Conservation (phyloP, 2,329 filamentous ascomycete species). For the Fusarium protoensiforme region DNA sequence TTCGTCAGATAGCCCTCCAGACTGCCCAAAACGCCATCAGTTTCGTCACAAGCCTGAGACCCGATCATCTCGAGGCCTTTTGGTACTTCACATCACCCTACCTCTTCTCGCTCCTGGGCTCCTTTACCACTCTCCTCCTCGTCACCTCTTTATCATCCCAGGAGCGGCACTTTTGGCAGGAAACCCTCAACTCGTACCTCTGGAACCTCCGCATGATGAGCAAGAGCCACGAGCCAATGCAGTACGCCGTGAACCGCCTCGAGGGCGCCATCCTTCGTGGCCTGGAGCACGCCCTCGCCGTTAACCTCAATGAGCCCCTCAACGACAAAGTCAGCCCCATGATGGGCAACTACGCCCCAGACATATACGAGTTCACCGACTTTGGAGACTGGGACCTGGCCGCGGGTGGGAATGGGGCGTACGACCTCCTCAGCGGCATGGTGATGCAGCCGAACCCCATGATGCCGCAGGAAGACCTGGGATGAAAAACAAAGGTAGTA, state of each 20-base stretch:
- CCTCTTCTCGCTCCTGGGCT: slow-evolving; percentile 52
- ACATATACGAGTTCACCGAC: slow-evolving; percentile 47
- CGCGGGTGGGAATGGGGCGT: slow-evolving; percentile 40
- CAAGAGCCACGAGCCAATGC: slow-evolving; percentile 50
- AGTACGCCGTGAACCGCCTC: slow-evolving; percentile 51
- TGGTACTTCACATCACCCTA: slow-evolving; percentile 54
- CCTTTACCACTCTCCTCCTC: slow-evolving; percentile 52
- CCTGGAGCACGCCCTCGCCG: slow-evolving; percentile 49
- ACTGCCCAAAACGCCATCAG: slow-evolving; percentile 47
- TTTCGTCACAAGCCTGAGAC: slow-evolving; percentile 47
- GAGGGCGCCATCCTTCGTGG: slow-evolving; percentile 52
- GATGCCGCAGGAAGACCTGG: slow-evolving; percentile 40
- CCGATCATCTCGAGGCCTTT: slow-evolving; percentile 54
- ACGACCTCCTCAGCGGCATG: slow-evolving; percentile 44
- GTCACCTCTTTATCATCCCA: slow-evolving; percentile 47
- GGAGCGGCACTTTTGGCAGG: slow-evolving; percentile 48
- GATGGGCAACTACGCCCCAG: slow-evolving; percentile 40
- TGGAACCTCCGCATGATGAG: slow-evolving; percentile 50
- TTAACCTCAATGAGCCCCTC: slow-evolving; percentile 47
- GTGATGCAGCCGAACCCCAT: slow-evolving; percentile 38
- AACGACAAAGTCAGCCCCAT: slow-evolving; percentile 45
- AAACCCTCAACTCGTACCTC: slow-evolving; percentile 48
- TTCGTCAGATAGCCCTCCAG: slow-evolving; percentile 46
- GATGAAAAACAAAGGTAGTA: slow-evolving; percentile 8
- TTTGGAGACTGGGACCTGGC: slow-evolving; percentile 50